Base-by-base conservation (phyloP, 2,329 filamentous ascomycete genomes). In the Hymenoscyphus salicellus region DNA sequence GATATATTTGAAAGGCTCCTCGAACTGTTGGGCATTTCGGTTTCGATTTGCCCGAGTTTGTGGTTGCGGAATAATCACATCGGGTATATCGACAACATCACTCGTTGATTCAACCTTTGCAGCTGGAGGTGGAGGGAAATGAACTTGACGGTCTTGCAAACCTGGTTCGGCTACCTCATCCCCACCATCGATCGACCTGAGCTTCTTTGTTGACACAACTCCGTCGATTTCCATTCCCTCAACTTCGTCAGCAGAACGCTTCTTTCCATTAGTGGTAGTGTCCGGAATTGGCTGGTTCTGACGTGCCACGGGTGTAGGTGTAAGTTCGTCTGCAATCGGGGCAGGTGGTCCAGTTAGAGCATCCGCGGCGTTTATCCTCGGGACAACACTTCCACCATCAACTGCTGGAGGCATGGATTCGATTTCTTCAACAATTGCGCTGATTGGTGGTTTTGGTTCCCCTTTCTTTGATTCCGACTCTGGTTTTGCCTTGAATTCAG, bases 1-100 rank as follows among this genome's bases (percentile, higher is more conserved):
- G 49, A 99, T 84, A 75, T 93, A 99, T 76, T 97, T 97, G 84
- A 97, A 99, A 4, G 93, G 91, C 77, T 99, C 95, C 77, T 98
- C 95, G 69, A 88, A 77, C 75, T 82, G 82, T 71, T 78, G 79
- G 67, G 69, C 76, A 73, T 79, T 76, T 75, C 75, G 78, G 65
- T 77, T 76, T 23, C 70, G 67, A n/a, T 65, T 66, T 8, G 63
- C 63, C 20, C 63, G 55, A 3, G 30, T 26, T 32, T 63, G 66
- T 17, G 68, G 60, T 38, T 66, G 46, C 8, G n/a, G 46, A 23
- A 65, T 41, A 38, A 70, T 49, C 32, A 72, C 68, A 14, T 66
- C 32, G 11, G 68, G 66, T 32, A 68, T 62, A 56, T 73, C 69
- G 10, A 69, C 72, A 55, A 70, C 67, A 58, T 72, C 64, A 55